Evolutionary conservation across 2,329 filamentous ascomycete genomes (phyloP).

Genomic region (Exophiala sp.): DNA sequence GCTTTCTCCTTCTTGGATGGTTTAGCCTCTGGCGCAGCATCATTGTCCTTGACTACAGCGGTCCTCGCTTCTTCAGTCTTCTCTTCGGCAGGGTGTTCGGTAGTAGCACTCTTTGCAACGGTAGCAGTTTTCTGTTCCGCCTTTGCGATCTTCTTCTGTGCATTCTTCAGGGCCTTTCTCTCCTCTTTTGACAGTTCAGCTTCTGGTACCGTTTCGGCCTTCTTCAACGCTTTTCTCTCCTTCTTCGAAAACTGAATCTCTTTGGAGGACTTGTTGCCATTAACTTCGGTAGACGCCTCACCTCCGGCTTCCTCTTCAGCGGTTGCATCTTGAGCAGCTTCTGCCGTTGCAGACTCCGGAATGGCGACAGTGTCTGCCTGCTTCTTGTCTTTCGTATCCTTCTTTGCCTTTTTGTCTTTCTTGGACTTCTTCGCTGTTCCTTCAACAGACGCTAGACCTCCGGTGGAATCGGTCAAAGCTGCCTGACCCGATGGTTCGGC

Average conservation of each 20-base stretch:
- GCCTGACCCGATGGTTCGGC: slow-evolving; percentile 25
- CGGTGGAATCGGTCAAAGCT: slow-evolving; percentile 27
- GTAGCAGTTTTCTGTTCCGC: neutral
- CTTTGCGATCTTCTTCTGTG: slow-evolving; percentile 3
- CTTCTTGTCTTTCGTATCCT: slow-evolving; percentile 31
- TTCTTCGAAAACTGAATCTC: slow-evolving; percentile 2
- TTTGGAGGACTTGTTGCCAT: neutral
- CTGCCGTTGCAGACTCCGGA: slow-evolving; percentile 20
- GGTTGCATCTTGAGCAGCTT: slow-evolving; percentile 20
- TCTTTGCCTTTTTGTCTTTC: slow-evolving; percentile 33
- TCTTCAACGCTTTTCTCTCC: slow-evolving; percentile 3
- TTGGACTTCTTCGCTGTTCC: slow-evolving; percentile 28
- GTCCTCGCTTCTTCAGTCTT: neutral
- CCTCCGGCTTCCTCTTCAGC: slow-evolving; percentile 26
- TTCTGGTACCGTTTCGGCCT: neutral
- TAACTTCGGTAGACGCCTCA: slow-evolving; percentile 6
- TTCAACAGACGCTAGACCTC: slow-evolving; percentile 32
- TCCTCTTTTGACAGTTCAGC: slow-evolving; percentile 7
- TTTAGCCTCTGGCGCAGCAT: neutral
- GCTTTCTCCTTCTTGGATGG: neutral
- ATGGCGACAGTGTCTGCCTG: slow-evolving; percentile 29
- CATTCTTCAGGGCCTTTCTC: slow-evolving; percentile 9
- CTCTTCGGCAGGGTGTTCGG: neutral
- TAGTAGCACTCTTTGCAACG: neutral
- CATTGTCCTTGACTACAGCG: neutral